Evolutionary conservation across 257 asterid genomes (phyloP).

Genomic region (Eustoma russellianum): DNA sequence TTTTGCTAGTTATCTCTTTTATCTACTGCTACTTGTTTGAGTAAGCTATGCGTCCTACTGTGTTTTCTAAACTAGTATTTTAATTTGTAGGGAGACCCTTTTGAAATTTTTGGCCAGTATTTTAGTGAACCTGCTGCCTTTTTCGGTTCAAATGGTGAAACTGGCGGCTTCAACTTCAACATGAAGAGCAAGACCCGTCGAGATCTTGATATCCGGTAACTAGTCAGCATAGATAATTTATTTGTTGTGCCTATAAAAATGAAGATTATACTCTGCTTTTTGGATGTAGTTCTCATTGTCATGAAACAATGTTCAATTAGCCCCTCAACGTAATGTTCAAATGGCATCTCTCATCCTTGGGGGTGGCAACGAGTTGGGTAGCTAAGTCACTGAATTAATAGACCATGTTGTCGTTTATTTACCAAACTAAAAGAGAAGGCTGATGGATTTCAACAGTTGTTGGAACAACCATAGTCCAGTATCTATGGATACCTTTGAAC

Average conservation of each 20-base stretch:
- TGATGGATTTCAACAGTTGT: too few relatives aligned
- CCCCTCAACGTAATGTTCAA: background rate
- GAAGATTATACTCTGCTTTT: background rate
- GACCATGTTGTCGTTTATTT: too few relatives aligned
- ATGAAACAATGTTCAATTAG: background rate
- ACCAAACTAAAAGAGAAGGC: too few relatives aligned
- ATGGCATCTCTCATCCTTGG: background rate
- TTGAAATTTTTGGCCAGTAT: conserved; percentile 61
- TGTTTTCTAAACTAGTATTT: background rate
- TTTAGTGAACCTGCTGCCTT: conserved; percentile 61
- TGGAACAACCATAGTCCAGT: too few relatives aligned
- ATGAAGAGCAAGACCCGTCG: conserved; percentile 38
- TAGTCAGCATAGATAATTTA: background rate
- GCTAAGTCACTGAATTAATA: too few relatives aligned
- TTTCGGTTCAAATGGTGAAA: conserved; percentile 56
- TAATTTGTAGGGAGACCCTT: conserved; percentile 68
- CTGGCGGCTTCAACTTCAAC: conserved; percentile 46
- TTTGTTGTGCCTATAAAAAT: too few relatives aligned
- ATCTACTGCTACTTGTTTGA: background rate
- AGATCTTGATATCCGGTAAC: conserved; percentile 82
- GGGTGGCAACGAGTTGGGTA: too few relatives aligned
- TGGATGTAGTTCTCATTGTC: background rate
- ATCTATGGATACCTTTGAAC: too few relatives aligned
- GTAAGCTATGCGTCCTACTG: conserved; percentile 2
- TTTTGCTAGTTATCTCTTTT: background rate